Base-by-base conservation (phyloP, 805 yeast species). In the Candida gorgasii region DNA sequence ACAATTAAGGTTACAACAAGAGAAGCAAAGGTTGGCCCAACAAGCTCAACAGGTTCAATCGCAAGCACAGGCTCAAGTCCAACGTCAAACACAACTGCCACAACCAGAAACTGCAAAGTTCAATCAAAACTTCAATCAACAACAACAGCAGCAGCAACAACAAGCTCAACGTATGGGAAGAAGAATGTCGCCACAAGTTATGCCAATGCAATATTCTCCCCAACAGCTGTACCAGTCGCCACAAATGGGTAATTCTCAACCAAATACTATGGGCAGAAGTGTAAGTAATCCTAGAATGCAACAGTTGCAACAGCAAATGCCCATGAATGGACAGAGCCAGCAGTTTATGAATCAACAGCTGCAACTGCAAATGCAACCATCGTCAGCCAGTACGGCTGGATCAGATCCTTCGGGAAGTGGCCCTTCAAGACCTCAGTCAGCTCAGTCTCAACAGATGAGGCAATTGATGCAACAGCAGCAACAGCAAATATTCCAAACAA, bases 401-500 rank as follows among this genome's bases (percentile, higher is more conserved):
- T 9, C 31, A 34, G 19, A 40, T 17, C 31, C 24, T 15, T 5
- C 44, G 19, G 16, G 36, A 28, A 28, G 33, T 26, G 12, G 47
- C 39, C 15, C 45, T 39, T 35, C 44, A 46, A 28, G 42, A 17
- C 18, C 50, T 28, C 62, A 55, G 40, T 55, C 53, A 32, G 57
- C 56, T n/a, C 52, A 44, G 35, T 22, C 36, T n/a, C 56, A 47
- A 48, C 53, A 39, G 37, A 41, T 42, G 29, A 44, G 50, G 35
- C 50, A 49, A 29, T 20, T 44, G 15, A 28, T 46, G 36, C 73
- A 67, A 44, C 72, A 65, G 39, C 73, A 69, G 39, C 75, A 70
- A 40, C 75, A 70, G 49, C 75, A 70, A 44, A 64, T 70, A n/a
- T 69, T 70, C 63, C 74, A 67, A 39, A 62, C 51, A 44, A 54